These are phyloP conservation scores for Populus tremula DNA, from an alignment of 345 rosid genomes.

Conservation along the genomic window DNA sequence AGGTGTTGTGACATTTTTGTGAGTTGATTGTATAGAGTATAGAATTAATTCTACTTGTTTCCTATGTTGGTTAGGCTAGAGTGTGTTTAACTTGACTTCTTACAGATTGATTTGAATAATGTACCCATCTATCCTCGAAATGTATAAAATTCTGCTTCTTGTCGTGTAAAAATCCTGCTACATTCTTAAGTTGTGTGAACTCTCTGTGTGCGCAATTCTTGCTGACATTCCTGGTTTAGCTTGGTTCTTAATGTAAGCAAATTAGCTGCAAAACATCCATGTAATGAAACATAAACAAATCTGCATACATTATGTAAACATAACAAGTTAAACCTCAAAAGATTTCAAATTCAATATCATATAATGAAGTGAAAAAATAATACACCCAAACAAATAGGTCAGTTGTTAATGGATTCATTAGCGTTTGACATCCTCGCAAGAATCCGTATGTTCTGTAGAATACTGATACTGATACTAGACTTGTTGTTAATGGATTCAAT, in stretches of 20 bases:
- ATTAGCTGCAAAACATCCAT: neutral
- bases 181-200: too few species aligned
- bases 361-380: neutral
- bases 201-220: neutral
- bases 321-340: neutral
- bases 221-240: neutral
- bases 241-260: neutral
- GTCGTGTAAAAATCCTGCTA: neutral
- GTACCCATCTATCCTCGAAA: neutral
- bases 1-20: too few species aligned
- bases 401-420: neutral
- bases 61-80: too few species aligned
- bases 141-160: neutral
- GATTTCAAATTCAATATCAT: neutral
- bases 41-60: too few species aligned
- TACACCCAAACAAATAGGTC: neutral
- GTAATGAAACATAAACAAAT: neutral
- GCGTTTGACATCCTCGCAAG: neutral
- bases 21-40: too few species aligned
- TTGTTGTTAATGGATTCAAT: neutral
- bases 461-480: neutral
- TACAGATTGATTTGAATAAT: neutral
- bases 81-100: neutral
- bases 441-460: neutral
- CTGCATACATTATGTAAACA: neutral